Conservation (phyloP, 306 rosid species). For the Aeschynomene evenia region DNA sequence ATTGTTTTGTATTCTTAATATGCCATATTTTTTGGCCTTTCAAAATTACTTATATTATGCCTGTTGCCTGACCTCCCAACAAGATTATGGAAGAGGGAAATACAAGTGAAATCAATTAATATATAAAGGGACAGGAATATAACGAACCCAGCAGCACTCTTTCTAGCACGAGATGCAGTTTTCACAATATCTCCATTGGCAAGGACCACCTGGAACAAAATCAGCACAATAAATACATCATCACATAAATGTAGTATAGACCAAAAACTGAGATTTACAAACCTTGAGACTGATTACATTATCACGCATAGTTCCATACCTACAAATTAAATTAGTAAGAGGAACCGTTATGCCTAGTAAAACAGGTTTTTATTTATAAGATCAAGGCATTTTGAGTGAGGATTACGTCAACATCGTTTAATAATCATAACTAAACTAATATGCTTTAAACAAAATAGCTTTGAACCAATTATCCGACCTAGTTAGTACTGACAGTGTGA, state of each 20-base stretch:
- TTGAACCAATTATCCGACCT: constrained; percentile 15
- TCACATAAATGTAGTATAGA: constrained; percentile 13
- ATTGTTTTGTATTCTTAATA: not conserved
- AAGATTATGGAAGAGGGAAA: not conserved
- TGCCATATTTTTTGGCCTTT: not conserved
- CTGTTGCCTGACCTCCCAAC: not conserved
- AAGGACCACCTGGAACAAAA: constrained; percentile 72
- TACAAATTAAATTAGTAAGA: constrained; percentile 56
- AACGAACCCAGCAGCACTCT: constrained; percentile 95
- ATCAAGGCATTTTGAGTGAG: not conserved
- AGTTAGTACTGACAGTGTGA: not conserved
- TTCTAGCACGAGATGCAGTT: constrained; percentile 96
- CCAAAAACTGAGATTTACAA: constrained; percentile 30
- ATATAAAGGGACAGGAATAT: constrained; percentile 19
- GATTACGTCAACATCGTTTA: constrained; percentile 19
- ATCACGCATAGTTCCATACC: constrained; percentile 99
- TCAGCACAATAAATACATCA: constrained; percentile 31
- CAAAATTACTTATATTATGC: constrained; percentile 2
- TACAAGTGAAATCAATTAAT: constrained; percentile 24
- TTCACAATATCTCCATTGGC: constrained; percentile 89
- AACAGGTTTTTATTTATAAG: not conserved
- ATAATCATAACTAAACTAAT: constrained; percentile 7
- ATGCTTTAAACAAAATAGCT: constrained; percentile 13
- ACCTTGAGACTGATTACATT: constrained; percentile 91
- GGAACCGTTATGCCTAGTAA: constrained; percentile 35